These are phyloP conservation scores for Rhizopogon sp. DNA, from an alignment of 768 basidiomycete species.

Conservation along the genomic window DNA sequence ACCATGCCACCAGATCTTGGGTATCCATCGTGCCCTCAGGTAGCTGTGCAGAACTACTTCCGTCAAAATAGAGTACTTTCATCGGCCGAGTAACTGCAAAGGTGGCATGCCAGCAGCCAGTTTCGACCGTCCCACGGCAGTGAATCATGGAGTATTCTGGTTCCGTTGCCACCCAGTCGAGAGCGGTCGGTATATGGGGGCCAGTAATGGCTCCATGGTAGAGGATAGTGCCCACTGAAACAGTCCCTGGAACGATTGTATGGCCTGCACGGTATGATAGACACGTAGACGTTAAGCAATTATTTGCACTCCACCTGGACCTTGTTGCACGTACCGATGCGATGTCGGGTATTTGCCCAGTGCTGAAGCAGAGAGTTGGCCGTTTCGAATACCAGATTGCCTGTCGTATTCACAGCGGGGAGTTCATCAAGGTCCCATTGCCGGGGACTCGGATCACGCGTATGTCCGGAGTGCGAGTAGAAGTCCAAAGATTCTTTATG, in stretches of 20 bases:
- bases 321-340: no score
- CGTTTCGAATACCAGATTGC: no score
- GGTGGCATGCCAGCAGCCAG: constrained; percentile 26
- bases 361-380: no score
- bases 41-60: constrained; percentile 26
- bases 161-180: constrained; percentile 30
- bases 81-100: constrained; percentile 20
- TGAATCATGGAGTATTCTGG: constrained; percentile 36
- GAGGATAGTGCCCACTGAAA: constrained; percentile 30
- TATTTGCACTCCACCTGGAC: no score
- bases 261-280: constrained; percentile 14
- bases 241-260: constrained; percentile 26
- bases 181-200: constrained; percentile 2
- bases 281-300: no score
- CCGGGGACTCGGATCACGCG: no score
- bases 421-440: no score
- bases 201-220: constrained; percentile 24
- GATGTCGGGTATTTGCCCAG: no score
- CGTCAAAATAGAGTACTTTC: constrained; percentile 27
- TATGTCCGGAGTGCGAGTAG: no score
- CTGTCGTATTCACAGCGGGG: no score
- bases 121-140: constrained; percentile 8
- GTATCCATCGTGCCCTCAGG: constrained; percentile 26
- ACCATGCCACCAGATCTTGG: constrained; percentile 32
- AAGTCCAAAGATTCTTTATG: no score